Evolutionary conservation across 2,329 filamentous ascomycete genomes (phyloP).

Genomic region (Malbranchea zuffiana): DNA sequence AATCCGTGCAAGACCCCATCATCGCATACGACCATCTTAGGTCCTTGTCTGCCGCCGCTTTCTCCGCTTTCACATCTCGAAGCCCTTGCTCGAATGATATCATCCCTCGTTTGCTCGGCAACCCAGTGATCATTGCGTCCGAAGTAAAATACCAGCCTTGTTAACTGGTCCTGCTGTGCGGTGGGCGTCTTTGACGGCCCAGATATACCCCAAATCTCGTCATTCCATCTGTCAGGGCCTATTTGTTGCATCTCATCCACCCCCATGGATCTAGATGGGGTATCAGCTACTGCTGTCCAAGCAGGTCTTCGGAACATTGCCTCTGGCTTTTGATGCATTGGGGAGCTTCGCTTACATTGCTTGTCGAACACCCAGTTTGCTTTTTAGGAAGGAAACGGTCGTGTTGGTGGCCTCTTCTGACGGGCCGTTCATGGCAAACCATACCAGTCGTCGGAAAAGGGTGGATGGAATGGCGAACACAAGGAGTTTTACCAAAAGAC

Average conservation of each 20-base stretch:
- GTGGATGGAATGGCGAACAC: constrained; percentile 32
- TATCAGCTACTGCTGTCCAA: not conserved
- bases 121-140: constrained; percentile 53
- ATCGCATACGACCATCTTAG: constrained; percentile 46
- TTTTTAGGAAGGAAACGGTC: constrained; percentile 43
- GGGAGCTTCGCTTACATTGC: constrained; percentile 34
- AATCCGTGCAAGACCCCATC: constrained; percentile 49
- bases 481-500: constrained; percentile 34
- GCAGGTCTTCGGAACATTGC: not conserved
- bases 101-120: constrained; percentile 46
- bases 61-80: constrained; percentile 15
- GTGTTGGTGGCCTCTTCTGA: constrained; percentile 34
- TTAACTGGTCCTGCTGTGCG: constrained; percentile 23
- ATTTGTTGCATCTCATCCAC: constrained; percentile 49
- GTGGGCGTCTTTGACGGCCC: constrained; percentile 11
- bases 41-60: constrained; percentile 28
- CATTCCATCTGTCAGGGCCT: constrained; percentile 45
- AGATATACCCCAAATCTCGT: constrained; percentile 48
- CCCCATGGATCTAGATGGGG: constrained; percentile 40
- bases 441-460: constrained; percentile 34
- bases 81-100: constrained; percentile 40
- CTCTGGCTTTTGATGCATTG: not conserved
- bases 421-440: constrained; percentile 31
- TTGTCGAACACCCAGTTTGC: constrained; percentile 41
- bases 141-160: constrained; percentile 48